A percentile compares a stretch with the other conserved stretches of the same genome.
Evolutionary conservation across 225 moss, liverwort and hornwort genomes (phyloP).

Genomic region (Thuidium tamariscinum): DNA sequence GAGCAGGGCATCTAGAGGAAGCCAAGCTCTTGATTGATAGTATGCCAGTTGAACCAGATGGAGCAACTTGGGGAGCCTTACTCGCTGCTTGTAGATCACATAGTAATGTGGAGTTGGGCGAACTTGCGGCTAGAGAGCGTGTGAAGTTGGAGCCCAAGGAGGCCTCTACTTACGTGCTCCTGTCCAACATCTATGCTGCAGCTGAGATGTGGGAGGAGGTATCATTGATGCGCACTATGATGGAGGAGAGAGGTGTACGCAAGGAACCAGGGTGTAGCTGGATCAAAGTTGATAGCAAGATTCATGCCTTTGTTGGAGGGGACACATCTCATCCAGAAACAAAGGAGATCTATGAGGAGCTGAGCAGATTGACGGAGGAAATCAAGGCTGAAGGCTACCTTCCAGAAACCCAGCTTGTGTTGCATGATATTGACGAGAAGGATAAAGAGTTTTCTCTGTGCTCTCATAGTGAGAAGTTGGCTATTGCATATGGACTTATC

Average conservation of each 20-base stretch:
- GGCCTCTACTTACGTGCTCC: neutral
- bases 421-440: neutral
- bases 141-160: neutral
- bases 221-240: neutral
- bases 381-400: neutral
- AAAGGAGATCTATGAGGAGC: neutral
- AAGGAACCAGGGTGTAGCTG: neutral
- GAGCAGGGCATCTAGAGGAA: neutral
- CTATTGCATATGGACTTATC: neutral
- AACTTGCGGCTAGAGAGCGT: neutral
- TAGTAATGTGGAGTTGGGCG: neutral
- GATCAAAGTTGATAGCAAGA: neutral
- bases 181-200: neutral
- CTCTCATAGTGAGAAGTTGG: neutral
- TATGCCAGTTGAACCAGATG: neutral
- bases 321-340: neutral
- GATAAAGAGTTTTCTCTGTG: neutral
- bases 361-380: neutral
- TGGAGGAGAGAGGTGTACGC: neutral
- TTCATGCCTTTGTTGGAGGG: neutral
- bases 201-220: neutral
- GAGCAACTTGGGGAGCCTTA: neutral
- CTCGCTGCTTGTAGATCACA: neutral
- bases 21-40: neutral
- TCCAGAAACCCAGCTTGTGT: neutral